phyloP scores from a whole-genome alignment of 2,329 filamentous ascomycete genomes.

The Lecanoromycetidae sp. region DNA sequence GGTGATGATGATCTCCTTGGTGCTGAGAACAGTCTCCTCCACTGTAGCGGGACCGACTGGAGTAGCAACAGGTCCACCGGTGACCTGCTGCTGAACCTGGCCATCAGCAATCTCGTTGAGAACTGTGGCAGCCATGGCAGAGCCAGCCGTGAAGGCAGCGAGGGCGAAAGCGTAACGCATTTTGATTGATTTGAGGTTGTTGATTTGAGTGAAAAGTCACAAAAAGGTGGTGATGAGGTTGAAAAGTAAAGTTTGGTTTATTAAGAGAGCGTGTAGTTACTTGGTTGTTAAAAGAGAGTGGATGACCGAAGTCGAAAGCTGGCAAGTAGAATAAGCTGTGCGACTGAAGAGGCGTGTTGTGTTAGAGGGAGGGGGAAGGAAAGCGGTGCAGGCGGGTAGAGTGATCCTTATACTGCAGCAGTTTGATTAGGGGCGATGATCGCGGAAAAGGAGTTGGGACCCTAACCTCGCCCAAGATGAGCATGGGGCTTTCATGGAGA shows the following conservation, averaged over 20 bases:
- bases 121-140: conserved; percentile 9
- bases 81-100: conserved; percentile 12
- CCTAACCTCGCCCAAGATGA: background rate
- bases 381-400: conserved; percentile 7
- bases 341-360: no score
- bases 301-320: conserved; percentile 23
- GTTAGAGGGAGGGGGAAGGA: conserved; percentile 5
- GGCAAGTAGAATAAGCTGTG: conserved; percentile 3
- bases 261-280: conserved; percentile 20
- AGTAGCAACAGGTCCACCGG: background rate
- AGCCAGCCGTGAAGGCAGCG: conserved; percentile 22
- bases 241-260: conserved; percentile 12
- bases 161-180: conserved; percentile 24
- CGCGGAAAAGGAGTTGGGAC: conserved; percentile 1
- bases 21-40: conserved; percentile 27
- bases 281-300: conserved; percentile 20
- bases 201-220: conserved; percentile 10
- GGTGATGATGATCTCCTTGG: conserved; percentile 29
- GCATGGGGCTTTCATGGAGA: background rate
- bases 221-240: conserved; percentile 12
- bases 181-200: conserved; percentile 14
- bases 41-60: background rate
- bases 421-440: conserved; percentile 9
- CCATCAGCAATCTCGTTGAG: conserved; percentile 15
- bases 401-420: conserved; percentile 11